Conservation (phyloP, 2,329 filamentous ascomycete species). For the Botrytis squamosa region DNA sequence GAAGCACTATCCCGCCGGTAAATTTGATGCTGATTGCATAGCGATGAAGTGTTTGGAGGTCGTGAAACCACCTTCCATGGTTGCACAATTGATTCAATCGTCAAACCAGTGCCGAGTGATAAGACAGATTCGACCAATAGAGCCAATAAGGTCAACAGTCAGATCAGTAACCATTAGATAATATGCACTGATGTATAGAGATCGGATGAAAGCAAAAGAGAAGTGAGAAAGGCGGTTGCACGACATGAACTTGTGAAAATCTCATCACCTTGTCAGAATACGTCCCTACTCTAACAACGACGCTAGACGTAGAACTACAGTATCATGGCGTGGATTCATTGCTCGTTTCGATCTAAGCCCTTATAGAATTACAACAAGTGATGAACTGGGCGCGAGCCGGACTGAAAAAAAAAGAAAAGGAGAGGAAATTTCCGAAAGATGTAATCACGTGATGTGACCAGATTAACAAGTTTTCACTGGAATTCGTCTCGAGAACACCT, state of each 20-base stretch:
- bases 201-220: not conserved
- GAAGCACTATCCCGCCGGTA: not conserved
- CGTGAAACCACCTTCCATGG: not conserved
- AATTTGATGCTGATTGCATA: not conserved
- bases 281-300: not conserved
- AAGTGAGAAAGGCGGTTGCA: not conserved
- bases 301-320: not conserved
- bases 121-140: not conserved
- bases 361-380: not conserved
- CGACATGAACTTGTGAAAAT: not conserved
- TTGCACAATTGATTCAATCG: not conserved
- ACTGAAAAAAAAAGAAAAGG: not conserved
- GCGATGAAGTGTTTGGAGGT: not conserved
- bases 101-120: not conserved
- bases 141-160: not conserved
- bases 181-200: not conserved
- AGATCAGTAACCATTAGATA: not conserved
- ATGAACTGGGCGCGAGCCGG: fast-evolving
- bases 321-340: fast-evolving
- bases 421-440: not conserved
- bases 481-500: not conserved
- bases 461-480: not conserved
- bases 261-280: not conserved
- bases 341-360: fast-evolving
- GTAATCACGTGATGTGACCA: not conserved